Evolutionary conservation across 208 protist genomes (phyloP), one percentile per base, ranked within the genome.

Genomic region (Strigomonas culicis): DNA sequence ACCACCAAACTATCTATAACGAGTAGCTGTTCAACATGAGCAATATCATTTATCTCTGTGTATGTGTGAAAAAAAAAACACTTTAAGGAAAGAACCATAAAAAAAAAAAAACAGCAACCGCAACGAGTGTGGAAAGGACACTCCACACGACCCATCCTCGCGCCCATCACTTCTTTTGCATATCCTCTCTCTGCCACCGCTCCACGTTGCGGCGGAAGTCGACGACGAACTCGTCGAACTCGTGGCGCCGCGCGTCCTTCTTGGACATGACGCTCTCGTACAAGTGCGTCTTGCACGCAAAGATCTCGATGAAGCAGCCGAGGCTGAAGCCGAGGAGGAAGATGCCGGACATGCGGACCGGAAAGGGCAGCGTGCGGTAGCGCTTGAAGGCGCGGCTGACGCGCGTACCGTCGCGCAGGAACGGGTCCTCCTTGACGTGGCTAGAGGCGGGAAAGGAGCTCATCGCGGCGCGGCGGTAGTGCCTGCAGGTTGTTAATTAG

Each of bases 221-320:
- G 1, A 86, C 70, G 1, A 92, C 86, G 69, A 92, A 92, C 63
- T 89, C 82, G 61, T 92, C 86, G 63, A 92, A 84, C 34, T 89
- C 82, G 65, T 92, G 86, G 6, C 86, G 79, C 6, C 86, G 74
- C 30, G 62, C 70, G 31, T 89, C 86, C 68, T 92, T 92, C 66
- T 92, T 92, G 52, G 76, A 70, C 79, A 89, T 88, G 15, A 92
- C 82, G 58, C 75, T 80, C 57, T 92, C 86, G 68, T 89, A 92
- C 49, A 92, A 47, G 57, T 87, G 79, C 32, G 86, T 92, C 64
- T 89, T 88, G 69, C 86, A 92, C 25, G 86, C 86, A 56, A 92
- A 92, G 15, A 76, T 68, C 69, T 89, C 86, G 44, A 92, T 79
- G 32, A 89, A 66, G 49, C 70, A 36, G 21, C 86, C 86, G 10